phyloP scores from a whole-genome alignment of 306 rosid species.

The Aeschynomene evenia region DNA sequence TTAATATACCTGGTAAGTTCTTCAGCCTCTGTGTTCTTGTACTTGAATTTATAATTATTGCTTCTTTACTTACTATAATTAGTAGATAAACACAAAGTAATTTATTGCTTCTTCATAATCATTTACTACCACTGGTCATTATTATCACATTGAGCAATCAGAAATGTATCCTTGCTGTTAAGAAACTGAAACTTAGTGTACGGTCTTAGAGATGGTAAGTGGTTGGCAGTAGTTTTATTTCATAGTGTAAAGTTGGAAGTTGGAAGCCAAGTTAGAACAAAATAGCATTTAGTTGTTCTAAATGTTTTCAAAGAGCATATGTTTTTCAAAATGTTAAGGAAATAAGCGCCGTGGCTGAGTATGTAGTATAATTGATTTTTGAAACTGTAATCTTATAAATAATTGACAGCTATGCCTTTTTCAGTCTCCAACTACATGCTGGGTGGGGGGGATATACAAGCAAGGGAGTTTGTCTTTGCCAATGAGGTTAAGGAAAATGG shows the following conservation, averaged over 20 bases:
- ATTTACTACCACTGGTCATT: background rate
- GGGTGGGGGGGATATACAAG: constrained; percentile 61
- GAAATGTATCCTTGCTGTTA: background rate
- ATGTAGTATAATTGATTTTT: background rate
- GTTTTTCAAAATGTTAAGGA: background rate
- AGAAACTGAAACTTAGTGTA: background rate
- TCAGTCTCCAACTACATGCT: constrained; percentile 65
- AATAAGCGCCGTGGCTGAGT: background rate
- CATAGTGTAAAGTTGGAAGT: background rate
- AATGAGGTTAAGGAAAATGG: constrained; percentile 63
- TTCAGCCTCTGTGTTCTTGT: constrained; percentile 7
- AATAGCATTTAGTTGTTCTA: background rate
- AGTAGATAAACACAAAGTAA: background rate
- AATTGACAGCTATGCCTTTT: constrained; percentile 34
- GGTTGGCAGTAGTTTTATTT: constrained; percentile 2
- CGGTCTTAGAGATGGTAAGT: background rate
- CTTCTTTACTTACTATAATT: background rate
- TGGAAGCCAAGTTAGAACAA: background rate
- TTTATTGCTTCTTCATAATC: background rate
- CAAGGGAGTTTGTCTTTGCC: constrained; percentile 53
- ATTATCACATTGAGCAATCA: background rate
- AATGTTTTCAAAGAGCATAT: background rate
- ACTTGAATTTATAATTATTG: background rate
- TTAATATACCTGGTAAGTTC: constrained; percentile 57
- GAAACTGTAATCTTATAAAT: constrained; percentile 5